Base-by-base conservation (phyloP, 2,329 filamentous ascomycete genomes). In the Cryphonectria radicalis region DNA sequence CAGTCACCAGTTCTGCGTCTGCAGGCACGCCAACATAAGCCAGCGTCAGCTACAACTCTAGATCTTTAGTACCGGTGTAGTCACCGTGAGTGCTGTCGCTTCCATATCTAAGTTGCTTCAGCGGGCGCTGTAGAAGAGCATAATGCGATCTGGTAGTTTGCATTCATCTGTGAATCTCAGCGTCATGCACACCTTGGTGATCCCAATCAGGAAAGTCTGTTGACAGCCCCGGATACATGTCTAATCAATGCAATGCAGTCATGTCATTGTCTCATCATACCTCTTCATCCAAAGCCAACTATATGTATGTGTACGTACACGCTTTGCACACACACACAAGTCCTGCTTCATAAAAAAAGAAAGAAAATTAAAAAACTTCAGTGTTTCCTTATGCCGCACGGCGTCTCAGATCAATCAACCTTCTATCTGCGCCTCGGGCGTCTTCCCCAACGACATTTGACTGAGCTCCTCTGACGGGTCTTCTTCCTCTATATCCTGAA, bases 391-490 rank as follows among this genome's bases (percentile, higher is more conserved):
- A 73, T 67, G 66, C 67, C 46, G 64, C 70, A n/a, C 55, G 68
- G 46, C 37, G 57, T 62, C 25, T 63, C 69, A 40, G 55, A 37
- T 72, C 32, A 32, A 32, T 32, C 69, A 75, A 67, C 63, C 74
- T 14, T 74, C 74, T 22, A 67, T 65, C 66, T 77, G 68, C 67
- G 73, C 68, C 71, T 74, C 70, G 43, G 71, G 74, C 59, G 66
- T 73, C 67, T 82, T 63, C 55, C 80, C 77, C 66, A 85, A 75
- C 22, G 81, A 80, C 80, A 85, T 78, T 64, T 77, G 78, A 74
- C 77, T 78, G 69, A 85, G 73, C 68, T 77, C 77, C 37, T 77
- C 75, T 59, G 82, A 79, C 62, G 81, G 75, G 76, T 78, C 68
- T 74, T 78, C 68, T 74, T 73, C 68, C 43, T 81, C 82, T 28